These are phyloP conservation scores for Viola odorata DNA, from an alignment of 345 rosid genomes.

Conservation along the genomic window DNA sequence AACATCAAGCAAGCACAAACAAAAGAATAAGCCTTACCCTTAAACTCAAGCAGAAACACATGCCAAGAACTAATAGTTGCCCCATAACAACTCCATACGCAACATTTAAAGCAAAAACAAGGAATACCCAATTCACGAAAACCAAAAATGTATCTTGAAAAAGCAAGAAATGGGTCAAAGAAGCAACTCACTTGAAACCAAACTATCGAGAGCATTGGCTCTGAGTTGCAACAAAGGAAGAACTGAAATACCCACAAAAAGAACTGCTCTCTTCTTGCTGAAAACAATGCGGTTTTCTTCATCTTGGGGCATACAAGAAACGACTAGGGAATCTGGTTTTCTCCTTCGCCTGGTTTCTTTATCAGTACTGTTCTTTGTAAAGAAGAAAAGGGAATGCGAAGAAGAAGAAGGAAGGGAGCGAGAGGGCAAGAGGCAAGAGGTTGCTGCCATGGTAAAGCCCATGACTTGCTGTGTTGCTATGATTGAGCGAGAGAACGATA, in stretches of 20 bases:
- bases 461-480: slow-evolving; percentile 6
- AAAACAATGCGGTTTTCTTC: slow-evolving; percentile 23
- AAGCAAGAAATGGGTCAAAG: neutral
- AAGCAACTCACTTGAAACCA: slow-evolving; percentile 28
- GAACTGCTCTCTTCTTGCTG: slow-evolving; percentile 43
- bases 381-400: slow-evolving; percentile 29
- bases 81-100: too few species aligned
- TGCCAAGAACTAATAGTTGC: too few species aligned
- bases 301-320: slow-evolving; percentile 34
- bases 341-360: slow-evolving; percentile 33
- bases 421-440: slow-evolving; percentile 38
- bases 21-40: too few species aligned
- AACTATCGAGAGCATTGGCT: slow-evolving; percentile 39
- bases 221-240: slow-evolving; percentile 55
- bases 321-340: slow-evolving; percentile 19
- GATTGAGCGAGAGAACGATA: neutral
- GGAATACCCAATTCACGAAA: neutral
- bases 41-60: too few species aligned
- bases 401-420: slow-evolving; percentile 28
- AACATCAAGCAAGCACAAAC: too few species aligned
- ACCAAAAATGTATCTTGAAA: neutral
- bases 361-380: slow-evolving; percentile 15
- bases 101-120: too few species aligned
- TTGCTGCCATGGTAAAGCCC: slow-evolving; percentile 40
- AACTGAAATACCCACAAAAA: slow-evolving; percentile 61